Evolutionary conservation across 2,329 filamentous ascomycete genomes (phyloP).

Genomic region (Phoma herbarum): DNA sequence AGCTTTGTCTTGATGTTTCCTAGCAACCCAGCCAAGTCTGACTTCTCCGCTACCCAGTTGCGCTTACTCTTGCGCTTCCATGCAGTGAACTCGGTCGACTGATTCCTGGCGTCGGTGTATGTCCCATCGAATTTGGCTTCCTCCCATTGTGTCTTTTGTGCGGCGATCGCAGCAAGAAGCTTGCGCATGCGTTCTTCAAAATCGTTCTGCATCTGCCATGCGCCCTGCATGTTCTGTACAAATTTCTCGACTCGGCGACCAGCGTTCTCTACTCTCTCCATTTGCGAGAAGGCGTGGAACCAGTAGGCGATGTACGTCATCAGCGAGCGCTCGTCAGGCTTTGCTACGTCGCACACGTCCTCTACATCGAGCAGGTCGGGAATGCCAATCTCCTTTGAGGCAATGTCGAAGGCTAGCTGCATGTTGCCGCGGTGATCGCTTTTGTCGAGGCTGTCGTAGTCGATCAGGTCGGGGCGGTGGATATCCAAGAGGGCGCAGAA

Average conservation of each 20-base stretch:
- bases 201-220: conserved; percentile 99
- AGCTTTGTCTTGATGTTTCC: conserved; percentile 99
- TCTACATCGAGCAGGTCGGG: conserved; percentile 95
- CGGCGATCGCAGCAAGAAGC: conserved; percentile 76
- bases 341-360: conserved; percentile 95
- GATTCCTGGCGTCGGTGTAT: conserved; percentile 89
- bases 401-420: conserved; percentile 97
- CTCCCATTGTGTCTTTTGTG: conserved; percentile 79
- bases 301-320: conserved; percentile 99
- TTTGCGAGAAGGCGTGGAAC: conserved; percentile 99
- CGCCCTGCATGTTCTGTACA: conserved; percentile 97
- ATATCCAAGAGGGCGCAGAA: conserved; percentile 98
- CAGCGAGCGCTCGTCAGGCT: conserved; percentile 93
- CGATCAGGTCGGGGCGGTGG: conserved; percentile 94
- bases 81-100: conserved; percentile 80
- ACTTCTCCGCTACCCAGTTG: conserved; percentile 97
- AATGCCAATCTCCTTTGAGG: conserved; percentile 94
- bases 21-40: conserved; percentile 87
- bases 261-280: conserved; percentile 98
- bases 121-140: conserved; percentile 86
- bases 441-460: conserved; percentile 95
- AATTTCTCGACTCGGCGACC: conserved; percentile 97
- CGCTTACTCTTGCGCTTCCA: conserved; percentile 94
- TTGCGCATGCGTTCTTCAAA: conserved; percentile 92
- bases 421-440: conserved; percentile 94